Base-by-base conservation (phyloP, 164 flowering plant genomes). In the Tetracentron sinense region DNA sequence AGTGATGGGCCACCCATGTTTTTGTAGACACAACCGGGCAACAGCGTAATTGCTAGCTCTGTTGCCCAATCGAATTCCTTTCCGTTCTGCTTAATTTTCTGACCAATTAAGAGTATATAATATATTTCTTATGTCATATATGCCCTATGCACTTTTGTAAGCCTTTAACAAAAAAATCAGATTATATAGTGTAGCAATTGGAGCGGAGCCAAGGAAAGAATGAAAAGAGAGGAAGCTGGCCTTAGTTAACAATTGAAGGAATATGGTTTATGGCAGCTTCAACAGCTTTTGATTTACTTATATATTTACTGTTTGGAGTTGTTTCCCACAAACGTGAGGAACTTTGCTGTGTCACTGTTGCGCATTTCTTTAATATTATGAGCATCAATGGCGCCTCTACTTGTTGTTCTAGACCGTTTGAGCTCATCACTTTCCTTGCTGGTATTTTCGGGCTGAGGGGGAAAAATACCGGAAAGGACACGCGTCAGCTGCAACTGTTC, bases 261-360 rank as follows among this genome's bases (percentile, higher is more conserved):
- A 28, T 82, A 0, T 87, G 85, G 11, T 87, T 85, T 73, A 82
- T 81, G 86, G 85, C 81, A n/a, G 83, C 78, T 64, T 82, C 89
- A 27, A 73, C 76, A 25, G 85, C 86, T 1, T 83, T 73, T 25
- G 82, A 82, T 60, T 74, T 85, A 7, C 6, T n/a, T 78, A 48
- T 83, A 74, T 26, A 67, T 85, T 3, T 82, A 83, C 67, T 70
- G 81, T 33, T 83, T 85, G 20, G 93, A 87, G 72, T 67, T 85
- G 38, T 87, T 87, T 58, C 90, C 90, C 0, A 87, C 86, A 2
- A 83, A 78, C 49, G 82, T 82, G 52, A 77, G 93, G 50, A 85
- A 85, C 70, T 74, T 79, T 19, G 81, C 85, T 0, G 82, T 83
- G 38, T 81, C 88, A 0, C 25, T 82, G 71, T 31, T 84, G 64